Evolutionary conservation across 345 rosid genomes (phyloP), one percentile per base, ranked within the genome.

Genomic region (Salix udensis): DNA sequence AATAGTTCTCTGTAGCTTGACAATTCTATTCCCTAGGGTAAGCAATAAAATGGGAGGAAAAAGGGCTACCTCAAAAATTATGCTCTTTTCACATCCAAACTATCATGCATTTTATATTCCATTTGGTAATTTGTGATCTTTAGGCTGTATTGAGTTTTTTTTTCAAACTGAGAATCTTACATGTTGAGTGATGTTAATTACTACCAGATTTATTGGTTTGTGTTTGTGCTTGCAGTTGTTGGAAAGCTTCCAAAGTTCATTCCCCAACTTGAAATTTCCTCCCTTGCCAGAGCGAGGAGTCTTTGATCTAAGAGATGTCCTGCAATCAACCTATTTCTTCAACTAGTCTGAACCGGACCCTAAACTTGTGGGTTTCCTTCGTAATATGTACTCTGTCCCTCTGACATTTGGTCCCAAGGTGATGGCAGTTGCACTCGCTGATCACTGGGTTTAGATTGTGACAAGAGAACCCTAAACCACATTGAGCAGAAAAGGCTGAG

Each of bases 241-340:
- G 86, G 94, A 90, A 85, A 77, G 87, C 86, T 94, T 96, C 81
- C 93, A 90, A 75, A 87, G 86, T 80, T 85, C 93, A 39, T 96
- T 94, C 84, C 97, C 97, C 28, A 66, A 77, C 24, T 82, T 89
- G 75, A 77, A 74, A 7, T 96, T 96, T 88, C 99, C 99, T 28
- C 92, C 97, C 1, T 78, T 96, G 64, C 99, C 99, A 0, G 96
- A 88, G 73, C 87, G 97, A 71, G 98, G 98, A 61, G 97, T 92
- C 83, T 96, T 96, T 48, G 97, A 96, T 89, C 90, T 96, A 67
- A 88, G 53, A 75, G 93, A 90, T 67, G 98, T 96, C 68, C 72
- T 96, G 75, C 77, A 84, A 70, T 92, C 99, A 31, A 83, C 95
- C 39, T 96, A 94, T 84, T 96, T 96, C 90, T 96, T 96, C 88